Evolutionary conservation across 2,329 filamentous ascomycete species (phyloP), one percentile per base, ranked within the genome.

Genomic region (Penicillium sp.): DNA sequence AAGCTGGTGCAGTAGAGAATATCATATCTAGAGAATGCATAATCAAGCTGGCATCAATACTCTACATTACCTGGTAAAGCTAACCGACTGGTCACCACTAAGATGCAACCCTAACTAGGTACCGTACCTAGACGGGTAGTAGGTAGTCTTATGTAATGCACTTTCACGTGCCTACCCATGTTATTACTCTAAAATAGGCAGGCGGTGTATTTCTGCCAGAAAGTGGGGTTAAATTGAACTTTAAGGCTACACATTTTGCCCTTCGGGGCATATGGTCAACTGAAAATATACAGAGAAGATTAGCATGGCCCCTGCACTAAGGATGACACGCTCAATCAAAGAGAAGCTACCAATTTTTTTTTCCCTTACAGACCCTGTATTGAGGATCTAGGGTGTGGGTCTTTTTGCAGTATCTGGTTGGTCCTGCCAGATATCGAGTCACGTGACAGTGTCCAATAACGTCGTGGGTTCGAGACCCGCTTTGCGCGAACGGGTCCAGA

Each of bases 301-400:
- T 85, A 85, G 84, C 83, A 86, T 86, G 83, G 83, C 83, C 83
- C 79, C 79, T 82, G 78, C 79, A 81, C 86, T 89, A 91, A 91
- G 87, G 87, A 90, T 91, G 87, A 90, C 85, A 89, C 83, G 83
- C 82, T 84, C 77, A 80, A 82, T 81, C 81, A 84, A 84, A 85
- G 83, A 85, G 82, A 83, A 80, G 77, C 81, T 24, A 77, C 76
- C 75, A 9, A 12, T 26, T 43, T 17, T 40, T 26, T 26, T 2
- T 2, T 24, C 7, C 22, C 7, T 31, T 45, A 4, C 13, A 22
- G 8, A 2, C 19, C 9, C 10, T 1, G 4, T 13, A 24, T 28
- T 28, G 38, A 40, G 10, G 24, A 4, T 17, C 26, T 39, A 26
- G 1, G 5, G 3, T 37, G 38, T n/a, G 22, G 38, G 15, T n/a